Conservation (phyloP, 139 green algal species). For the Closterium sp. region DNA sequence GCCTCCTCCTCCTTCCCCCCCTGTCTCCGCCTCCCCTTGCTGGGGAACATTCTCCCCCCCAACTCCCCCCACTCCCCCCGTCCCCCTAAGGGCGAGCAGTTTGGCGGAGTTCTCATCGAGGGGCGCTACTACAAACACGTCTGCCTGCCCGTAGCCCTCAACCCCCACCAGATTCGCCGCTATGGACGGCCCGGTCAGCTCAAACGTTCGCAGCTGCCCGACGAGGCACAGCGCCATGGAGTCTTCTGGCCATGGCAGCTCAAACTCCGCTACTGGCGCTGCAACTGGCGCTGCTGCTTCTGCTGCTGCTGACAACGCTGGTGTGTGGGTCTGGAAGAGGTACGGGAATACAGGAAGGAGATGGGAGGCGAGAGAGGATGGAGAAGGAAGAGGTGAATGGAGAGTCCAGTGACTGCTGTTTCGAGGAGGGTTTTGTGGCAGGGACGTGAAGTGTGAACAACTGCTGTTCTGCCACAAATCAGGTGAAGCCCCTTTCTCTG, state of each 20-base stretch:
- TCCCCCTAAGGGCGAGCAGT: not conserved
- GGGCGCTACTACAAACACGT: constrained; percentile 40
- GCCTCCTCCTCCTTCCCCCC: not conserved
- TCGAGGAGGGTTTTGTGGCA: too few relatives aligned
- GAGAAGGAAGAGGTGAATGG: not conserved
- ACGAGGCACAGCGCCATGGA: constrained; percentile 42
- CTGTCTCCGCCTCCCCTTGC: not conserved
- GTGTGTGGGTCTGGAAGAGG: not conserved
- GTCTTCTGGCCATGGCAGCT: not conserved
- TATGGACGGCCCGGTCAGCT: constrained; percentile 46
- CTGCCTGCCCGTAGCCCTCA: constrained; percentile 14
- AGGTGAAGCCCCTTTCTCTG: too few relatives aligned
- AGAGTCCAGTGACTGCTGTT: too few relatives aligned
- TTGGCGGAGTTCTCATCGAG: constrained; percentile 44
- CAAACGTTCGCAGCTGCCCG: constrained; percentile 36
- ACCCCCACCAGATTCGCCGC: constrained; percentile 9
- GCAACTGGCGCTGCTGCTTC: not conserved
- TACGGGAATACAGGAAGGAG: too few relatives aligned
- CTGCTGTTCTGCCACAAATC: too few relatives aligned
- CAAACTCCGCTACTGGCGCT: not conserved
- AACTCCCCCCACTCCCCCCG: not conserved
- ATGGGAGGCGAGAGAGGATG: not conserved
- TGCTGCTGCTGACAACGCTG: not conserved
- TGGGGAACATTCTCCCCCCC: not conserved
- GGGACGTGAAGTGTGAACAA: too few relatives aligned